Base-by-base conservation (phyloP, 345 rosid species). In the Carallia pectinifolia region DNA sequence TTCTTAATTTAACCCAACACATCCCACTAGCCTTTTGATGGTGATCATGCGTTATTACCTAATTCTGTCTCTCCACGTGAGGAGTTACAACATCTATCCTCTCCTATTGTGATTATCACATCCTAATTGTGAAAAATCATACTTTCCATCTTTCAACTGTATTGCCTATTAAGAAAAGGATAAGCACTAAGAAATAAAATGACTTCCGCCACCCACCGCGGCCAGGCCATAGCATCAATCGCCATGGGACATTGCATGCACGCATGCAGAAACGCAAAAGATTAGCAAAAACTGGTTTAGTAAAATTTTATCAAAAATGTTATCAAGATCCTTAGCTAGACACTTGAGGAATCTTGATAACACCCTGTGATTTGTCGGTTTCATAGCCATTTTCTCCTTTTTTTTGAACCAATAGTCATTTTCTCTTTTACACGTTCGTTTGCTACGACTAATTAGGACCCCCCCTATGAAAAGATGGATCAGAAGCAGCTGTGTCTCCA, bases 1-100 rank as follows among this genome's bases (percentile, higher is more conserved):
- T 81, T 39, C 83, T 33, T 33, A 37, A 55, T 27, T 27, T 19
- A 71, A 61, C 56, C 75, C 44, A 78, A 75, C 84, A 73, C 66
- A 66, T 69, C 80, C 80, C 69, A 73, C 74, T 38, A 58, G 29
- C 79, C 37, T 62, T 48, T 54, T 48, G 30, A 53, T 66, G 62
- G 66, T 48, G 59, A 82, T 37, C 68, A 54, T 61, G 65, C 58
- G 19, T 27, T 17, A 61, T 70, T 30, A 37, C 68, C 73, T 58
- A 1, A 16, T 23, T 70, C 64, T 70, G 16, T 64, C 66, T 61
- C 66, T 61, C 60, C 78, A 64, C 74, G 78, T 55, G 80, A 62
- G 54, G 40, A 66, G 61, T 66, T 62, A 23, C 40, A 60, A 37
- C 34, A 18, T 67, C 9, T 37, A 52, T 55, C 36, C 47, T 30